Conservation (phyloP, 768 basidiomycete genomes). For the Kwoniella botswanensis region DNA sequence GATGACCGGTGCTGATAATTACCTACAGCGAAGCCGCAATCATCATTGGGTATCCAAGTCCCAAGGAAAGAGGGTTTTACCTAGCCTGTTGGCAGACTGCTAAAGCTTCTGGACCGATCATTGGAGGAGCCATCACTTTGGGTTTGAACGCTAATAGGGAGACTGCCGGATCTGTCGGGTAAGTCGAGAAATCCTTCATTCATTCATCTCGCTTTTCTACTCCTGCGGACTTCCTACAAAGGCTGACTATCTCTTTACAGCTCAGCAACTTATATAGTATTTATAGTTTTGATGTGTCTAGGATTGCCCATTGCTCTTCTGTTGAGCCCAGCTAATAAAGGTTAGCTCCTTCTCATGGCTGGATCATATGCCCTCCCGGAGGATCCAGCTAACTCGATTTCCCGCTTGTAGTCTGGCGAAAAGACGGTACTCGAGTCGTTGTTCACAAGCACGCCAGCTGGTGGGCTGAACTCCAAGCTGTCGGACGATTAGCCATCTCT, state of each 20-base stretch:
- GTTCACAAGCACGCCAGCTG: slow-evolving; percentile 27
- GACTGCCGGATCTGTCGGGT: slow-evolving; percentile 41
- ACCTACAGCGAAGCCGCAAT: slow-evolving; percentile 45
- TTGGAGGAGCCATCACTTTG: slow-evolving; percentile 54
- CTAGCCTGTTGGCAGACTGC: slow-evolving; percentile 50
- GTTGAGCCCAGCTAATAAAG: slow-evolving; percentile 37
- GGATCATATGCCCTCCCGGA: too few species aligned
- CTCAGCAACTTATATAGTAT: slow-evolving; percentile 41
- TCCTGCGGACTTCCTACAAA: not conserved
- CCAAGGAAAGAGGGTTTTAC: slow-evolving; percentile 43
- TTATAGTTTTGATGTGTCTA: slow-evolving; percentile 45
- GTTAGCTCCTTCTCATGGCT: slow-evolving; percentile 4
- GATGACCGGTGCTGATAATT: not conserved
- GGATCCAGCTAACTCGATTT: not conserved
- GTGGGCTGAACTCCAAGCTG: slow-evolving; percentile 32
- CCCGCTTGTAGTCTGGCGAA: slow-evolving; percentile 32
- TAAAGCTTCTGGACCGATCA: slow-evolving; percentile 44
- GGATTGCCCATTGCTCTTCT: slow-evolving; percentile 36
- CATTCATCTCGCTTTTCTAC: not conserved
- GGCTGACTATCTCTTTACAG: slow-evolving; percentile 11
- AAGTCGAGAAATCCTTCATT: slow-evolving; percentile 1
- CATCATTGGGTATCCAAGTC: slow-evolving; percentile 52
- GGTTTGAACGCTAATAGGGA: slow-evolving; percentile 44
- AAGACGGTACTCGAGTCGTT: slow-evolving; percentile 33
- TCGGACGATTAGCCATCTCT: slow-evolving; percentile 22